These are phyloP conservation scores for Irpex sp. DNA, from an alignment of 1,284 basidiomycete genomes.

Conservation along the genomic window DNA sequence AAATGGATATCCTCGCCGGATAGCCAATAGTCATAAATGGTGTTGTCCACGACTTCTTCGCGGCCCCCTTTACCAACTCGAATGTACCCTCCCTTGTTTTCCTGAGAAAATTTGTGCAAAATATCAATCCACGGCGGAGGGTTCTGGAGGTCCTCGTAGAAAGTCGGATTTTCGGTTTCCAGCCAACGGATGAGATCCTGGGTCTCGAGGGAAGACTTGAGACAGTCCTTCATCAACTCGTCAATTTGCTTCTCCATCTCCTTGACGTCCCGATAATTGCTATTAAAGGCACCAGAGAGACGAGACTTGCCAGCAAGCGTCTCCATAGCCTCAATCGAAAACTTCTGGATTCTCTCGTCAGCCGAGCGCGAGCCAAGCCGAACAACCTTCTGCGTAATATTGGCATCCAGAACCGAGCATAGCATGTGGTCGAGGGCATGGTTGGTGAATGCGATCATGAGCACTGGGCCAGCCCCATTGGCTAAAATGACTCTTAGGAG, in stretches of 20 bases:
- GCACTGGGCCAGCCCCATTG: slow-evolving; percentile 49
- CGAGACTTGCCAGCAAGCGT: slow-evolving; percentile 38
- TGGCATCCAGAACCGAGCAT: slow-evolving; percentile 52
- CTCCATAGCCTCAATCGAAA: slow-evolving; percentile 56
- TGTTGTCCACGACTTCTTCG: slow-evolving; percentile 8
- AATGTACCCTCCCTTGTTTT: slow-evolving; percentile 16
- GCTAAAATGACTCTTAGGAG: slow-evolving; percentile 58
- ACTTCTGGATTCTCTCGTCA: slow-evolving; percentile 55
- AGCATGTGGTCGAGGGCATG: slow-evolving; percentile 75
- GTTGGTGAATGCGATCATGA: slow-evolving; percentile 74
- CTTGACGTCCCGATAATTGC: slow-evolving; percentile 40
- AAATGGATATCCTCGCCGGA: slow-evolving; percentile 17
- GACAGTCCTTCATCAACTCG: slow-evolving; percentile 40
- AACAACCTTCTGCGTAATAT: slow-evolving; percentile 59
- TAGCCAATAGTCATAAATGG: slow-evolving; percentile 18
- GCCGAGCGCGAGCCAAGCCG: slow-evolving; percentile 60
- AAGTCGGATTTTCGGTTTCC: slow-evolving; percentile 37
- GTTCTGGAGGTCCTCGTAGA: slow-evolving; percentile 16
- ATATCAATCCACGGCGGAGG: not conserved
- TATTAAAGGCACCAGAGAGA: slow-evolving; percentile 31
- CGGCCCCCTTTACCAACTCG: slow-evolving; percentile 16
- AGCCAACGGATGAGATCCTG: slow-evolving; percentile 39
- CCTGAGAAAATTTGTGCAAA: slow-evolving; percentile 7
- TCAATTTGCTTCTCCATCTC: slow-evolving; percentile 41
- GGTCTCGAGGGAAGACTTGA: slow-evolving; percentile 34